Evolutionary conservation across 2,329 filamentous ascomycete species (phyloP).

Genomic region (Penicillium nordicum): DNA sequence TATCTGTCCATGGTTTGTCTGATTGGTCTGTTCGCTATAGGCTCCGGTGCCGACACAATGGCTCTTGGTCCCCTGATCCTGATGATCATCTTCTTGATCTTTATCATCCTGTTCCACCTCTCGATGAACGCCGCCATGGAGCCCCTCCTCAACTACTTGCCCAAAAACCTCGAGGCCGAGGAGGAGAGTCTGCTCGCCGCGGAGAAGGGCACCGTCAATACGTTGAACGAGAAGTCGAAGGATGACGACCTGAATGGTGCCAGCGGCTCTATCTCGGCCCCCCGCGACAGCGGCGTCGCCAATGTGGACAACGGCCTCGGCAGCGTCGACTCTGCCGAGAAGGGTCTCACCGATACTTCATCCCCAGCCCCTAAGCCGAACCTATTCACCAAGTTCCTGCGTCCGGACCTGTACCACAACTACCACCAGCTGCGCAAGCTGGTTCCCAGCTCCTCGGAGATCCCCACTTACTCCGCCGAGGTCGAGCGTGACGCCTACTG

Average conservation of each 20-base stretch:
- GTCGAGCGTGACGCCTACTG: constrained; percentile 67
- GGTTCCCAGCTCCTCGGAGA: constrained; percentile 55
- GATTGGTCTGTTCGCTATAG: constrained; percentile 77
- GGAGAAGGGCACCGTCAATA: constrained; percentile 19
- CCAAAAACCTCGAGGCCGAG: constrained; percentile 65
- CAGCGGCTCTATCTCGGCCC: constrained; percentile 13
- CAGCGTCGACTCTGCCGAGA: constrained; percentile 37
- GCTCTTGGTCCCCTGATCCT: constrained; percentile 67
- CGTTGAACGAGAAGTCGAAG: neutral
- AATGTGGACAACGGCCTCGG: constrained; percentile 31
- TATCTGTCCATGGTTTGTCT: constrained; percentile 81
- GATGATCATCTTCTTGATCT: constrained; percentile 72
- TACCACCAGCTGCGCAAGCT: constrained; percentile 68
- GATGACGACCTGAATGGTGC: neutral
- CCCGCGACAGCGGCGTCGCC: constrained; percentile 24
- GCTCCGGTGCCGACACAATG: constrained; percentile 58
- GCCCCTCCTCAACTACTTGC: constrained; percentile 74
- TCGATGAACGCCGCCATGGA: constrained; percentile 67
- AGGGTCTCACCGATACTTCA: constrained; percentile 26
- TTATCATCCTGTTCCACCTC: constrained; percentile 73
- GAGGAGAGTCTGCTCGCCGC: constrained; percentile 47
- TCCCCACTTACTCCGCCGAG: constrained; percentile 59
- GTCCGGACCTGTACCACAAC: constrained; percentile 72
- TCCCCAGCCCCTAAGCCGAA: constrained; percentile 33
- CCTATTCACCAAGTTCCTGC: constrained; percentile 58